A percentile compares a stretch with the other conserved stretches of the same genome.
Conservation (phyloP, 2,329 filamentous ascomycete species). For the Raffaelea deltoideospora region DNA sequence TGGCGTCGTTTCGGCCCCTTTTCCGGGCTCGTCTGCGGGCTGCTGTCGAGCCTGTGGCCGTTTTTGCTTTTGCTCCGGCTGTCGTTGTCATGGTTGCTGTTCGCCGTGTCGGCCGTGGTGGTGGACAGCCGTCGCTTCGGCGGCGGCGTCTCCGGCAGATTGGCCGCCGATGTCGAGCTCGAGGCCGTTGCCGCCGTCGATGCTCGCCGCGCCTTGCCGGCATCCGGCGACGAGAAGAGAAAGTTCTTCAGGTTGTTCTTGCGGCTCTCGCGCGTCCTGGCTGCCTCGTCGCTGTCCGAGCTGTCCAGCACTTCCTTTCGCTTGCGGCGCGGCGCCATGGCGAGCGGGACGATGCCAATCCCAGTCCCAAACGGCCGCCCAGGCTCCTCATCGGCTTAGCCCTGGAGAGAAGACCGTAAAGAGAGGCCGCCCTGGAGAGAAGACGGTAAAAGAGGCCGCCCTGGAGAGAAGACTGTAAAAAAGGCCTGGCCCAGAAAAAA, state of each 20-base stretch:
- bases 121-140: no score
- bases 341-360: no score
- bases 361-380: no score
- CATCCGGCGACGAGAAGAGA: slow-evolving; percentile 35
- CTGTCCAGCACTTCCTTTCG: slow-evolving; percentile 38
- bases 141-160: no score
- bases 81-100: slow-evolving; percentile 2
- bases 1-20: slow-evolving; percentile 19
- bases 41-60: slow-evolving; percentile 11
- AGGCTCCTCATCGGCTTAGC: no score
- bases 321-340: slow-evolving; percentile 44
- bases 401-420: no score
- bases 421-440: no score
- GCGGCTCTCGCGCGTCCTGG: slow-evolving; percentile 16
- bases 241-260: slow-evolving; percentile 36
- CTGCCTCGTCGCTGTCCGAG: slow-evolving; percentile 33
- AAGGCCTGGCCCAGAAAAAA: no score
- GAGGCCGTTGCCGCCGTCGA: slow-evolving; percentile 4
- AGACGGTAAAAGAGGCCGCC: no score
- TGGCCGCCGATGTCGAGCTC: neutral
- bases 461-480: no score
- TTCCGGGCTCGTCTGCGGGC: slow-evolving; percentile 29
- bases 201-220: slow-evolving; percentile 16
- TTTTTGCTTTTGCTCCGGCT: slow-evolving; percentile 6
- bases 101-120: slow-evolving; percentile 10